A percentile compares a stretch with the other conserved stretches of the same genome.
These are phyloP conservation scores for Lycium ferocissimum DNA, from an alignment of 257 asterid genomes.

Conservation along the genomic window DNA sequence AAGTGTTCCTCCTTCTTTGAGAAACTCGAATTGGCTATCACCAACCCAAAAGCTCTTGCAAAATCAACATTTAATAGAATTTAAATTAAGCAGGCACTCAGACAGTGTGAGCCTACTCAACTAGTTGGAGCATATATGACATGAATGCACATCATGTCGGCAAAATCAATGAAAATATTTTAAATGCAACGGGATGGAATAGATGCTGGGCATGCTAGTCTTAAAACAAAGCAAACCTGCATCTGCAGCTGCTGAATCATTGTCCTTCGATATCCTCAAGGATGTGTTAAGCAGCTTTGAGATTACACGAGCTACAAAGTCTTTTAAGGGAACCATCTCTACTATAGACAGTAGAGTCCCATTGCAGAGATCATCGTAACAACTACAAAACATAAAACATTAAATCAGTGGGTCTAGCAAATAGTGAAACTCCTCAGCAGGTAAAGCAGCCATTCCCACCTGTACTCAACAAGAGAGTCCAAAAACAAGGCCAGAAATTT, in stretches of 20 bases:
- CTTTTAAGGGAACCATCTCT: constrained; percentile 66
- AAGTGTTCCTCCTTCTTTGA: no score
- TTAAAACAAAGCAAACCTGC: constrained; percentile 57
- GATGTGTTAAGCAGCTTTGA: constrained; percentile 55
- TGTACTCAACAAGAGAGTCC: constrained; percentile 78
- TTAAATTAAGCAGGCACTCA: neutral
- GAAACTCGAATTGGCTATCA: no score
- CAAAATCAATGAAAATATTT: neutral
- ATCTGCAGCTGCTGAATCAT: constrained; percentile 46
- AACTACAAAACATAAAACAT: constrained; percentile 51
- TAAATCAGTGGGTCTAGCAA: neutral
- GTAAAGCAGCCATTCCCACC: constrained; percentile 53
- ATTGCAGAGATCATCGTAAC: constrained; percentile 60
- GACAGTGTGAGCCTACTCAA: constrained; percentile 22
- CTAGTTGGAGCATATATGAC: neutral
- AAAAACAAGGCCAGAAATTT: constrained; percentile 68
- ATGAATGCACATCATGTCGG: neutral
- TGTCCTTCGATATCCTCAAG: constrained; percentile 50
- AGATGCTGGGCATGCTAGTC: neutral
- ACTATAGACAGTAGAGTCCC: constrained; percentile 51
- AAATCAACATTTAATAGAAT: neutral
- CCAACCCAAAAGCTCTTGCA: no score
- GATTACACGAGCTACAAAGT: constrained; percentile 49
- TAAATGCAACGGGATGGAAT: constrained; percentile 14
- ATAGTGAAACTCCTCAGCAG: neutral